Base-by-base conservation (phyloP, 805 yeast genomes). In the Wickerhamiella alocasiicola region DNA sequence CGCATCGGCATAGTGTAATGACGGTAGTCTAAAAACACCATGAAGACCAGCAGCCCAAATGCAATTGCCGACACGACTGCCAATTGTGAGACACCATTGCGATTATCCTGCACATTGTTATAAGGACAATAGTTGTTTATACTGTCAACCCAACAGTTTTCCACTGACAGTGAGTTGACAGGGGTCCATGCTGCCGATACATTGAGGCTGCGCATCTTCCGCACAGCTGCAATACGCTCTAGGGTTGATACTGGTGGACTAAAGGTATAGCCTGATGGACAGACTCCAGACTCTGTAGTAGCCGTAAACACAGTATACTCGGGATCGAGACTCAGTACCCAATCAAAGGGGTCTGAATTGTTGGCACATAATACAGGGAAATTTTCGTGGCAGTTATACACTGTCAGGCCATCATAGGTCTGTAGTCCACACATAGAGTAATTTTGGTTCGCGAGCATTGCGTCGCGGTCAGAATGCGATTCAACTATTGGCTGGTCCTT, bases 91-190 rank as follows among this genome's bases (percentile, higher is more conserved):
- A 72, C 71, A 47, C 82, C 77, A 38, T 71, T 72, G 39, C 74
- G 65, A 24, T 64, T 62, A 4, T 77, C 65, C 7, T 74, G 66
- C 1, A 69, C 67, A 34, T 63, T 64, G 43, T 71, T 72, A 55
- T 85, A 85, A 0, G 96, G 95, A 55, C 97, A 87, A 24, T 62
- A 54, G 0, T 88, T 78, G 46, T 72, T 66, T 0, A 83, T 73
- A 0, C 94, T 95, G 9, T 71, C 58, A 4, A 85, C 85, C 87
- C 91, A 88, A 54, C 97, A 87, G 41, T 74, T 71, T 2, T 68
- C 60, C 16, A 76, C 74, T 1, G 82, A 71, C 17, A 88, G 67
- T 13, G 87, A 82, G 55, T 88, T 87, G 47, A 84, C 50, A 59
- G 83, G 84, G 3, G 84, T 71, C 96, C 96, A 87, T 0, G 74